A percentile compares a stretch with the other conserved stretches of the same genome.
These are phyloP conservation scores for Plasmodium gaboni DNA, from an alignment of 169 alveolate genomes.

Conservation along the genomic window DNA sequence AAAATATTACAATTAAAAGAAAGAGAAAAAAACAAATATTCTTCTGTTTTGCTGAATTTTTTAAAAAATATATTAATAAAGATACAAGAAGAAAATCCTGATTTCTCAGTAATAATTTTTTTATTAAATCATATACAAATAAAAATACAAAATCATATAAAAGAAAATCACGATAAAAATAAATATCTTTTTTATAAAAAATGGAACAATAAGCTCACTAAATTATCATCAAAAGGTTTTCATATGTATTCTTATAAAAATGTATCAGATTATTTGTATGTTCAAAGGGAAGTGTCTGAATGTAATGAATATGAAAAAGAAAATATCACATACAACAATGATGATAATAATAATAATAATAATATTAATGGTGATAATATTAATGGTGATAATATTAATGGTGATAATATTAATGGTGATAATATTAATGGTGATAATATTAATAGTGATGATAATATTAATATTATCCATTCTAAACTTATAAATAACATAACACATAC, in stretches of 20 bases:
- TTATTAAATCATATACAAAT: constrained; percentile 11
- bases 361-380: too few species aligned
- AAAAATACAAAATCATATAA: constrained; percentile 12
- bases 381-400: background rate
- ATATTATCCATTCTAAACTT: background rate
- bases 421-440: background rate
- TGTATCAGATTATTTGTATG: too few species aligned
- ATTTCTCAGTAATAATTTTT: background rate
- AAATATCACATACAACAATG: too few species aligned
- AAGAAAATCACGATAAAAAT: constrained; percentile 4
- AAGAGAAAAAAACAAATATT: background rate
- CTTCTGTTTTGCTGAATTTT: background rate
- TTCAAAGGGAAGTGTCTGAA: too few species aligned
- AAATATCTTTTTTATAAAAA: constrained; percentile 5
- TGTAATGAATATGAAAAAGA: too few species aligned
- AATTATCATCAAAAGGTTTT: too few species aligned
- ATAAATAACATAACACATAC: background rate
- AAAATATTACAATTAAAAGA: constrained; percentile 11
- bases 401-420: background rate
- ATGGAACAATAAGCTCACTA: background rate
- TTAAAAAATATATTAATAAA: constrained; percentile 5
- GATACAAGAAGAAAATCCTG: background rate
- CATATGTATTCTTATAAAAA: too few species aligned
- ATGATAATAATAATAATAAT: too few species aligned
- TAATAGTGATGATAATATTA: background rate